Conservation (phyloP, 495 filamentous ascomycete species). For the Aspergillus homomorphus region DNA sequence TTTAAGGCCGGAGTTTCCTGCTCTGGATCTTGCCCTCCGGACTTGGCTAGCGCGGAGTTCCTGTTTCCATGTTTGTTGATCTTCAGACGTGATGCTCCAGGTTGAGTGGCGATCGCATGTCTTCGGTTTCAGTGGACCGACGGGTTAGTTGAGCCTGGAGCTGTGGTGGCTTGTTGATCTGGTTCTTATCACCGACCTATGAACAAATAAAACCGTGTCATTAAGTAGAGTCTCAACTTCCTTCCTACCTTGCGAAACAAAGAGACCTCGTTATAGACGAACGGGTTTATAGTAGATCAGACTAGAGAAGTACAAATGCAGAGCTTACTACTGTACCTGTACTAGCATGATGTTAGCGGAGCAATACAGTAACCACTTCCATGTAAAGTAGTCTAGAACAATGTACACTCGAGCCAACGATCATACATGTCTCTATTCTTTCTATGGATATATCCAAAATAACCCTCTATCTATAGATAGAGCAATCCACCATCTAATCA, state of each 20-base stretch:
- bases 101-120: not conserved
- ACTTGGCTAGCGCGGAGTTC: not conserved
- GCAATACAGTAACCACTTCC: too few relatives aligned
- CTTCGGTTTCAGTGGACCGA: not conserved
- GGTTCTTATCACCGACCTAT: not conserved
- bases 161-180: not conserved
- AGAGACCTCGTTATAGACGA: not conserved
- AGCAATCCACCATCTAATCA: too few relatives aligned
- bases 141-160: not conserved
- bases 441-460: too few relatives aligned
- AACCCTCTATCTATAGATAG: too few relatives aligned
- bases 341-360: too few relatives aligned
- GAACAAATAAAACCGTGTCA: slow-evolving; percentile 8
- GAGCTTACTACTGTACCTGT: too few relatives aligned
- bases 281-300: not conserved
- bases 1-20: not conserved
- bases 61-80: not conserved
- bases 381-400: too few relatives aligned
- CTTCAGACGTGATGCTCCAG: not conserved
- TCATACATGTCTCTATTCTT: too few relatives aligned
- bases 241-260: not conserved
- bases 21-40: not conserved
- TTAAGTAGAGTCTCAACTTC: slow-evolving; percentile 2
- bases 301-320: too few relatives aligned
- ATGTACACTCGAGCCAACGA: too few relatives aligned